These are phyloP conservation scores for Rhodotorula sp. DNA, from an alignment of 1,284 basidiomycete species.

Conservation along the genomic window DNA sequence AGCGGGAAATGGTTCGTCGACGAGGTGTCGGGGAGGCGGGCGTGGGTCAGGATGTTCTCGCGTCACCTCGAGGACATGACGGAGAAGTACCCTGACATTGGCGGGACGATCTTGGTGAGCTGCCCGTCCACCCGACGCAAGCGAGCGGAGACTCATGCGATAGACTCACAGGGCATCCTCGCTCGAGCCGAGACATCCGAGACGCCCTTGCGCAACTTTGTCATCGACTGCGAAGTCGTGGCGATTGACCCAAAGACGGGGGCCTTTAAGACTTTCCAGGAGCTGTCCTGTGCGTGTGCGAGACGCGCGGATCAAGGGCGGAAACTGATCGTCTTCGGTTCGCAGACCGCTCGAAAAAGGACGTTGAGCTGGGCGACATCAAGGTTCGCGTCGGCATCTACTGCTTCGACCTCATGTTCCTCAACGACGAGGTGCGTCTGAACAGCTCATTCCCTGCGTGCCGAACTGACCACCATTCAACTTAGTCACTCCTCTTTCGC, in stretches of 20 bases:
- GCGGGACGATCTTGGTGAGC: slow-evolving; percentile 54
- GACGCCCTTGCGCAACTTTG: slow-evolving; percentile 40
- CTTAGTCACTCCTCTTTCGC: slow-evolving; percentile 65
- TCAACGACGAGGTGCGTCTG: slow-evolving; percentile 55
- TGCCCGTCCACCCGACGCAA: slow-evolving; percentile 37
- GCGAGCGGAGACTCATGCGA: background rate
- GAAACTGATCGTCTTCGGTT: background rate
- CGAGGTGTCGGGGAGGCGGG: slow-evolving; percentile 27
- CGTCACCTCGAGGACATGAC: slow-evolving; percentile 68
- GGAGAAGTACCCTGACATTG: slow-evolving; percentile 80
- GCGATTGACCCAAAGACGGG: slow-evolving; percentile 68
- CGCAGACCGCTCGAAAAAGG: slow-evolving; percentile 71
- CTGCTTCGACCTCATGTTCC: slow-evolving; percentile 58
- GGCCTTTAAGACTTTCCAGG: slow-evolving; percentile 74
- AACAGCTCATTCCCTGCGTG: too few species aligned
- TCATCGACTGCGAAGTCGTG: slow-evolving; percentile 51
- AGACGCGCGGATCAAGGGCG: too few species aligned
- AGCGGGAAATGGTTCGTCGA: slow-evolving; percentile 14
- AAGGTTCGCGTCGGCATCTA: slow-evolving; percentile 58
- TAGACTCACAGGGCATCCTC: slow-evolving; percentile 37
- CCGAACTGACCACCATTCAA: background rate
- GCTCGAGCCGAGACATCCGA: slow-evolving; percentile 43
- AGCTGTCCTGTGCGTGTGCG: slow-evolving; percentile 59
- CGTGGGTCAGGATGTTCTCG: slow-evolving; percentile 72
- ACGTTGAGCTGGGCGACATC: slow-evolving; percentile 65